Evolutionary conservation across 768 basidiomycete genomes (phyloP), one percentile per base, ranked within the genome.

Genomic region (Tephrocybe rancida): DNA sequence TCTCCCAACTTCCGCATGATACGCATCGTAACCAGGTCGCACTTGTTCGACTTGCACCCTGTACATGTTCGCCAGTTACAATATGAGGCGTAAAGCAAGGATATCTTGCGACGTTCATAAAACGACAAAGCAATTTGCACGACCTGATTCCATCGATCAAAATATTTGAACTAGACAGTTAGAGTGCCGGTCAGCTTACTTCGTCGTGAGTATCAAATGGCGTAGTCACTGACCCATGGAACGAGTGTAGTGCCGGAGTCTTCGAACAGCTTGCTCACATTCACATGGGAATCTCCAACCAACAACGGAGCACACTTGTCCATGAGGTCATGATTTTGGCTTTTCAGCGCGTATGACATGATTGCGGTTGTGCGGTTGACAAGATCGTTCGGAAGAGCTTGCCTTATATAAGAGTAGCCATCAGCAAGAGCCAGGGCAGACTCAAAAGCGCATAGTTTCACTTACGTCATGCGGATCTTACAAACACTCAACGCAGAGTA

Each of bases 311-410:
- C 47, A 38, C 13, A 34, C 34, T 25, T 39, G 22, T 48, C 37
- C 35, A 48, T 48, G 6, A 48, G 19, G 4, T 39, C 35, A 25
- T 26, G 24, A 39, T 48, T 48, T 4, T 39, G 11, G 32, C 13
- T 48, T 35, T 26, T 48, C 37, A 48, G n/a, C 3, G 47, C 47
- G 38, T 48, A 37, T 8, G 19, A 5, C 47, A 48, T 48, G 22
- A 48, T 35, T 7, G 47, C 18, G 10, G 6, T 48, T 3, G 24
- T 39, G 18, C 38, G 22, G 11, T 38, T 11, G 6, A 26, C 7
- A 2, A 48, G 3, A 34, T 38, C 29, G 5, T 38, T 8, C 10
- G 35, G 47, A 32, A 48, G 26, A 5, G 26, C 44, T 27, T 45
- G 14, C 14, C 44, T 41, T 37, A 37, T 4, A 37, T 9, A 16